Base-by-base conservation (phyloP, 108 stramenopile species). In the Cyclostephanos tholiformis region DNA sequence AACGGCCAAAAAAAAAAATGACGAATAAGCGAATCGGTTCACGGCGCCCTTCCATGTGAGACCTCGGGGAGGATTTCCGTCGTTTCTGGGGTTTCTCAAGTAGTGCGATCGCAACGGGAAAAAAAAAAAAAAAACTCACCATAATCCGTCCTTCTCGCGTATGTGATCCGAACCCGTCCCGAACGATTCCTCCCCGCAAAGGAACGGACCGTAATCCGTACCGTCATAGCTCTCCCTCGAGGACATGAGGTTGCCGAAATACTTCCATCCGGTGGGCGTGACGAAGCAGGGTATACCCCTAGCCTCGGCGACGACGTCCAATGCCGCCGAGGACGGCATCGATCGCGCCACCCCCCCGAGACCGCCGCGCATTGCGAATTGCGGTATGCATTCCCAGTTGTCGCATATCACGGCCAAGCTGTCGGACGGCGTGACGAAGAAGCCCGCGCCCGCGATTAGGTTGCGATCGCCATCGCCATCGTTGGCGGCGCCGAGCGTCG, bases 211-310 rank as follows among this genome's bases (percentile, higher is more conserved):
- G 73, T 96, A 98, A 75, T 98, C 93, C 43, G 71, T 78, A 29
- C 87, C 85, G 22, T 74, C 87, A 65, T 95, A 95, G 62, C 90
- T 85, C 66, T 93, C 97, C 70, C 95, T 95, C 36, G 95, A 95
- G 67, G 95, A 93, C 99, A 99, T 99, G 23, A 98, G 77, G 77
- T 99, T 99, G 14, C 98, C 98, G 82, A 99, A 99, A 85, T 96
- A 99, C 83, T 99, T 99, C 99, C 99, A 99, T 30, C 99, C 99
- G 46, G 99, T 99, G 11, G 99, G 99, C 6, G 96, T 97, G 23
- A 93, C 95, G 82, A 99, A 99, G 61, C 75, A 87, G 10, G 91
- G 91, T 71, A 99, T 92, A 64, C 72, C 84, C 43, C 85, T 83
- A 13, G 91, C 86, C 51, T 89, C 69, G 0, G 94, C 94, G 27